Base-by-base conservation (phyloP, 2,329 filamentous ascomycete genomes). In the Xylaria sp. region DNA sequence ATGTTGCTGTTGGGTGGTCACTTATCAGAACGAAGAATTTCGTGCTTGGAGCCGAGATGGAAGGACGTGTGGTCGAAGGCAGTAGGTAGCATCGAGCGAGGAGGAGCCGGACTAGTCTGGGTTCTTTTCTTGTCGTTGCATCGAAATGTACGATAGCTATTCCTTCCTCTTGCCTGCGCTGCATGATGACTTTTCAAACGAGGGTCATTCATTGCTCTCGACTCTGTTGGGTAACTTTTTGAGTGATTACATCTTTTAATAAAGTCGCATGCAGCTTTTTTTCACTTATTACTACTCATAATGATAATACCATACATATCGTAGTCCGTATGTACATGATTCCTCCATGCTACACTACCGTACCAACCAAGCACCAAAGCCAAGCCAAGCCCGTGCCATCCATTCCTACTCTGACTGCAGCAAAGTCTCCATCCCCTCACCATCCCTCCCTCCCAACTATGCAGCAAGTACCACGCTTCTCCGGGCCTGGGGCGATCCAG, bases 401-500 rank as follows among this genome's bases (percentile, higher is more conserved):
- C 46, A 49, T 6, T 16, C 10, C 30, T 2, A 23, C 11, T 4
- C 19, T 35, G n/a, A 44, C 47, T 52, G 23, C 55, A 30, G 23
- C 23, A 30, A 30, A 30, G 23, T 30, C 23, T 30, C 23, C 23
- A 30, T 30, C 23, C 23, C 23, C 23, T 30, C 23, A 30, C 23
- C 23, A 30, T 47, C 47, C 10, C 42, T n/a, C n/a, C 42, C 42
- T n/a, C n/a, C 42, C 42, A 35, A 34, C 54, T 61, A 53, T 53
- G 49, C 16, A 37, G 52, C 19, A 63, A 63, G 57, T 55, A 58
- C 62, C 59, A 54, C 59, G 57, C 61, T 61, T 63, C 56, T 42
- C 37, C 39, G 54, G 57, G 23, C 35, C 53, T 37, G 35, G 18
- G 58, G 47, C 23, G 23, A 42, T 18, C 46, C 30, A 57, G 50